Base-by-base conservation (phyloP, 805 yeast genomes). In the Yarrowia porcina region DNA sequence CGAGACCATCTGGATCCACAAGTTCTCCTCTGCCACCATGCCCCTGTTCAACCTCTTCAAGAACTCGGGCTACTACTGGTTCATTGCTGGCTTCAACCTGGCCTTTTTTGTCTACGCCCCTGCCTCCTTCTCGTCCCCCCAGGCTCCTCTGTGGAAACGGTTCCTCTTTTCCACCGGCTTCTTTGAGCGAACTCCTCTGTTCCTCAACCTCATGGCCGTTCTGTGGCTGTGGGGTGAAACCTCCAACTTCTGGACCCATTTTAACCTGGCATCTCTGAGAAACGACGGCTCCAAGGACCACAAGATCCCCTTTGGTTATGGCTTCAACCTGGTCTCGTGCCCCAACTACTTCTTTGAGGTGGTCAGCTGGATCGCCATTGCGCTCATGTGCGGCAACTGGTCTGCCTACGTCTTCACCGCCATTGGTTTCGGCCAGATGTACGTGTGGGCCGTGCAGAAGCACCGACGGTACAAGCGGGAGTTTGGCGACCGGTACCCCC, bases 331-430 rank as follows among this genome's bases (percentile, higher is more conserved):
- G 64, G 89, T 92, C 35, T 85, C 94, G n/a, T 88, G 90, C 74
- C 99, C 99, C 67, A 94, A 94, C 77, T 94, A 94, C 75, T 87
- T 90, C 68, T 93, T 91, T 73, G 99, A 94, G 79, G 77, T 83
- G 45, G 75, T 87, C 68, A 79, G 86, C 1, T 94, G 97, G 97
- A 71, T 87, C 1, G 74, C 81, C 27, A 84, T 86, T 70, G 83
- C 93, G 20, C 64, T 90, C 27, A 78, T 90, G 71, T 86, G 84
- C 68, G 87, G 90, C 66, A 90, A 91, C 76, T 80, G 93, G 82
- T 81, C 91, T 35, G 82, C 93, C 32, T 80, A 85, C 71, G 69
- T 89, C 21, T 94, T 94, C 77, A 77, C 85, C 57, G 68, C 79
- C 18, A 89, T 90, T 54, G 87, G 94, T 54, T 78, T 88, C 13